Base-by-base conservation (phyloP, 495 filamentous ascomycete genomes). In the Aspergillus steynii region DNA sequence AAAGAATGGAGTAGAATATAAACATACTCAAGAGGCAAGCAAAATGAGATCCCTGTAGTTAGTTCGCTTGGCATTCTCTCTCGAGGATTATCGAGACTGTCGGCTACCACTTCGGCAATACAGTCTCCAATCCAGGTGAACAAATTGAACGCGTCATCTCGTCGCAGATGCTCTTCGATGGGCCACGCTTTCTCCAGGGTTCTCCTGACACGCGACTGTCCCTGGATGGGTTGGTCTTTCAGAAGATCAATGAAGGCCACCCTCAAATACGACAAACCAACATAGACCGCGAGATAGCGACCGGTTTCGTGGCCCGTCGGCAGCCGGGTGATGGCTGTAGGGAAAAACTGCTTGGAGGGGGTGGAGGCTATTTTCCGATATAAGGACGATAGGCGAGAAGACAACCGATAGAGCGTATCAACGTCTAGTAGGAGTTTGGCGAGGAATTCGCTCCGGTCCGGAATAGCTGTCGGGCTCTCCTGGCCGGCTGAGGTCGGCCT, bases 111-210 rank as follows among this genome's bases (percentile, higher is more conserved):
- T 32, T 89, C 78, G 14, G 84, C 86, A 50, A 93, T 89, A 64
- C 84, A 85, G 50, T 81, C 76, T 7, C 90, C 89, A 62, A 93
- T 88, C 90, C 90, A 93, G 2, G 74, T 71, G 67, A 93, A 93
- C 0, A 93, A 71, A n/a, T 82, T 82, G 61, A 86, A 82, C 1
- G 86, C 82, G 51, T 88, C 81, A 56, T 88, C 82, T 56, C 82
- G 83, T 64, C 91, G 90, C 37, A 93, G 74, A 56, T 88, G 80
- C 15, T 92, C 86, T 52, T 83, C 82, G 58, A 93, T 92, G 3
- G 85, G 85, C 90, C 89, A 93, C 52, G 82, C 81, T 55, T 83
- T 86, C 68, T 91, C 89, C 28, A 88, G 73, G 2, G 81, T 81
- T 53, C 86, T 74, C 53, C 77, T 75, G 14, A 87, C 77, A 57